Base-by-base conservation (phyloP, 23 red algal species). In the Gracilaria caudata region DNA sequence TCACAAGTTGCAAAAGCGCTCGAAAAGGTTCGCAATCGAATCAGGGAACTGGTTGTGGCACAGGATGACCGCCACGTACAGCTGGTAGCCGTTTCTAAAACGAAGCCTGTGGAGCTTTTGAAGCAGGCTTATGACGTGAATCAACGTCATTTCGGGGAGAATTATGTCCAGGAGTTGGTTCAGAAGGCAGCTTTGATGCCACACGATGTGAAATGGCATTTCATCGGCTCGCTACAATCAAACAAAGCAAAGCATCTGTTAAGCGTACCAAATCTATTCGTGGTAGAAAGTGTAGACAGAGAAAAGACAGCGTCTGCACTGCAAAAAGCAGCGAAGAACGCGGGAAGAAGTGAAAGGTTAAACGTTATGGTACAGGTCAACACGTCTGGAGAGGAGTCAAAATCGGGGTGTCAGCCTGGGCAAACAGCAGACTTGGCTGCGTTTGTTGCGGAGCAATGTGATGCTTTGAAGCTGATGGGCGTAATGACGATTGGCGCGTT, bases 401-500 rank as follows among this genome's bases (percentile, higher is more conserved):
- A 99, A 33, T 78, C 83, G 0, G 97, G 97, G 30, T 89, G 90
- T 24, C 30, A 55, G 24, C 83, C 90, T 23, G 90, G 64, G 13
- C 68, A 95, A 51, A 90, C 94, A 20, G 81, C 76, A 29, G 79
- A 84, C 0, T 36, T 99, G 51, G 92, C 90, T 11, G 38, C 49
- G 40, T 78, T 82, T 63, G 86, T 99, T 0, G 64, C 64, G 36
- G 29, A 70, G 17, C 58, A 86, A 44, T 98, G 96, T 55, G 84
- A 87, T 36, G 32, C 36, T 32, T 77, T 99, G 51, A 45, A 83
- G 3, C 70, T 99, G 46, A 36, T 94, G 11, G 97, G 97, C 17
- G n/a, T 99, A 29, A 99, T 99, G 97, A 99, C 97, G 21, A 99
- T 99, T 60, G 97, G 97, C 24, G 85, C 87, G 51, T 77, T 86